These are phyloP conservation scores for Syncephalastrum racemosum DNA, from an alignment of 371 early-diverging fungal species.

Conservation along the genomic window DNA sequence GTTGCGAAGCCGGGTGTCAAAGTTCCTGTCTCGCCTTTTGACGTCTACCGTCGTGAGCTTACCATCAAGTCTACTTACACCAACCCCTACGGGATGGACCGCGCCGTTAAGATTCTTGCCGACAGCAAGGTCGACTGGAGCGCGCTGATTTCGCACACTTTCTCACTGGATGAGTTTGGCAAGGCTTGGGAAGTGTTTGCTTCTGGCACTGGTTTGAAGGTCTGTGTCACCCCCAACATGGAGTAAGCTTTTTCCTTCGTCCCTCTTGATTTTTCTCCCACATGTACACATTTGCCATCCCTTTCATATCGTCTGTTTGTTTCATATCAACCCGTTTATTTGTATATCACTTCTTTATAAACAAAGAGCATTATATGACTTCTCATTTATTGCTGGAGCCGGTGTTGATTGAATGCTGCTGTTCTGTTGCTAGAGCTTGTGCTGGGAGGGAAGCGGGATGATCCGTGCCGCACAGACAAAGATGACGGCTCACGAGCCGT, in stretches of 20 bases:
- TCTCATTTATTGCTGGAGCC: too few species aligned
- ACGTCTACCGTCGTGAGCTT: conserved; percentile 55
- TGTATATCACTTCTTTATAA: too few species aligned
- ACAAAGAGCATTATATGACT: too few species aligned
- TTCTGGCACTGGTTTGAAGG: conserved; percentile 49
- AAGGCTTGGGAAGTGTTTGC: conserved; percentile 54
- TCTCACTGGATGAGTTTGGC: conserved; percentile 47
- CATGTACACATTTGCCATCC: neutral
- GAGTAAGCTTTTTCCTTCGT: conserved; percentile 1
- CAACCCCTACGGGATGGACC: conserved; percentile 57
- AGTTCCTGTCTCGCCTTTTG: conserved; percentile 50
- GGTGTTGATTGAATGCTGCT: too few species aligned
- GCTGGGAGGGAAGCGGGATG: too few species aligned
- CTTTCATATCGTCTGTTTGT: too few species aligned
- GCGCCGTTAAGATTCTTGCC: conserved; percentile 52
- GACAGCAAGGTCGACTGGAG: conserved; percentile 47
- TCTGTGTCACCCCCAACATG: conserved; percentile 42
- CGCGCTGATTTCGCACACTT: conserved; percentile 47
- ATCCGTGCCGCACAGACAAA: too few species aligned
- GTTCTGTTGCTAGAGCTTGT: too few species aligned
- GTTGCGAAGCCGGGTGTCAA: conserved; percentile 52
- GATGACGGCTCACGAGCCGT: too few species aligned
- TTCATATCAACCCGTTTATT: too few species aligned
- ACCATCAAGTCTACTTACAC: conserved; percentile 61
- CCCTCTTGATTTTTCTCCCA: neutral